phyloP scores from a whole-genome alignment of 257 asterid genomes.

The Henckelia pumila region DNA sequence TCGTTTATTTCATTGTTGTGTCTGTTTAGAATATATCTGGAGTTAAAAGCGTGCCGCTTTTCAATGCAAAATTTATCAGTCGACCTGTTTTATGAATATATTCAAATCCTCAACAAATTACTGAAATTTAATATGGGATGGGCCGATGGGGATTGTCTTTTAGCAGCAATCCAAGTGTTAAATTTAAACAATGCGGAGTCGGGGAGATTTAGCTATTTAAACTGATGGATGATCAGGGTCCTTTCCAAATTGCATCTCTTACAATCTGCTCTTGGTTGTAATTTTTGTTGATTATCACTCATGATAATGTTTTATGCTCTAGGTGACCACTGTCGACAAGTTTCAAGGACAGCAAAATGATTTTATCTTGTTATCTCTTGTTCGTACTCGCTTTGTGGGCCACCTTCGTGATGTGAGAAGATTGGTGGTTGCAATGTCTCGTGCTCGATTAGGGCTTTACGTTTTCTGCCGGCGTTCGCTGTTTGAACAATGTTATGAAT shows the following conservation, averaged over 20 bases:
- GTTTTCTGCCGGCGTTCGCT: conserved; percentile 89
- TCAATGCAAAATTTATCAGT: neutral
- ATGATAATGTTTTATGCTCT: conserved; percentile 23
- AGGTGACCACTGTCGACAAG: conserved; percentile 96
- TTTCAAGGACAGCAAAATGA: conserved; percentile 99
- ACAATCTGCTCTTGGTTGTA: conserved; percentile 5
- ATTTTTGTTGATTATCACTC: conserved; percentile 14
- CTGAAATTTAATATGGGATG: too few relatives aligned
- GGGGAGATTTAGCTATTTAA: neutral
- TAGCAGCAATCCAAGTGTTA: neutral
- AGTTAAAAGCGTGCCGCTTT: conserved; percentile 5
- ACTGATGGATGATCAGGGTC: neutral
- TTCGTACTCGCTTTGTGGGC: conserved; percentile 98
- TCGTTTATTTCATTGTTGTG: neutral
- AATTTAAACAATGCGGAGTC: neutral
- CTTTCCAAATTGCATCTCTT: neutral
- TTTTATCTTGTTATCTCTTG: conserved; percentile 78
- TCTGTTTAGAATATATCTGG: conserved; percentile 11
- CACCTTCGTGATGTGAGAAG: conserved; percentile 99
- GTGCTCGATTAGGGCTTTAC: conserved; percentile 95
- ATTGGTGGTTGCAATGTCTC: conserved; percentile 98
- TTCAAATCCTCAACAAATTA: too few relatives aligned
- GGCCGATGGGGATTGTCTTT: neutral
- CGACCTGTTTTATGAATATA: neutral
- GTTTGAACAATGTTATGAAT: conserved; percentile 94